A percentile compares a stretch with the other conserved stretches of the same genome.
phyloP scores from a whole-genome alignment of 495 filamentous ascomycete genomes.

The Cladorrhinum samala region DNA sequence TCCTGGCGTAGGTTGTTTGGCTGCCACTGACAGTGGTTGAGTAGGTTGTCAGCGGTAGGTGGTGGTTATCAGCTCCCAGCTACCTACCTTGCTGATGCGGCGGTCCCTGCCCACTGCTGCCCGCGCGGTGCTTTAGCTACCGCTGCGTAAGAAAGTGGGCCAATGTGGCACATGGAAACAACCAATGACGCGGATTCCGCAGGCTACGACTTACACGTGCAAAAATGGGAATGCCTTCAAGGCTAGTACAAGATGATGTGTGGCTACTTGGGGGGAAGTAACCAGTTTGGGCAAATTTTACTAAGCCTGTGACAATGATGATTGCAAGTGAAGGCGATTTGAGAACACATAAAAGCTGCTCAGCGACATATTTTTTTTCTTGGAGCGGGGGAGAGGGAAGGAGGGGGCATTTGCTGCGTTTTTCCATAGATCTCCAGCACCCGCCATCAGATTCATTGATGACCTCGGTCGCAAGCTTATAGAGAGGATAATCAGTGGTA shows the following conservation, averaged over 20 bases:
- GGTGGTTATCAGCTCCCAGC: neutral
- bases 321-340: no score
- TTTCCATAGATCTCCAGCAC: no score
- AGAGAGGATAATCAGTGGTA: no score
- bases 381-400: no score
- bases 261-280: conserved; percentile 2
- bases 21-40: neutral
- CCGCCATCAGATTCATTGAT: no score
- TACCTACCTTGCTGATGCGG: neutral
- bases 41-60: neutral
- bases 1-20: neutral
- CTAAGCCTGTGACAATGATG: no score
- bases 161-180: neutral
- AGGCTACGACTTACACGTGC: neutral
- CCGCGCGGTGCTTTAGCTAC: neutral
- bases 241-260: neutral
- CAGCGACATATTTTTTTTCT: no score
- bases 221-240: neutral
- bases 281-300: no score
- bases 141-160: neutral
- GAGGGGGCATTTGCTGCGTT: no score
- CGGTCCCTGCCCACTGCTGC: no score
- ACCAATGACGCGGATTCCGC: neutral
- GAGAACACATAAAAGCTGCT: no score
- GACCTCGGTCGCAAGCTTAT: no score